These are phyloP conservation scores for Ophiostoma pallidulum DNA, from an alignment of 2,329 filamentous ascomycete species.

Conservation along the genomic window DNA sequence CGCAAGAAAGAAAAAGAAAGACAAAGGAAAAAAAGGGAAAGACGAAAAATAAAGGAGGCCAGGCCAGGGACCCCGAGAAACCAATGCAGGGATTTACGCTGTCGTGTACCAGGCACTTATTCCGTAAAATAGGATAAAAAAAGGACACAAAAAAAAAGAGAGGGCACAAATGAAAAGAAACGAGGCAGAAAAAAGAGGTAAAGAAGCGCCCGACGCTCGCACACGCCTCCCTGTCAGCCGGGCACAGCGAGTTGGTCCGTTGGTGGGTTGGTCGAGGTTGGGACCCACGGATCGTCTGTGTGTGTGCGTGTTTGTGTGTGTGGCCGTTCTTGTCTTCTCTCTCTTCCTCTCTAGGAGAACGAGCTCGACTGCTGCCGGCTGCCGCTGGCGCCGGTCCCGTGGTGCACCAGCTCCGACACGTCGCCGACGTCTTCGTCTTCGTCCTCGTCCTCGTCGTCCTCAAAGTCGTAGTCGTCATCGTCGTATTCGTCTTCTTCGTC, in stretches of 20 bases:
- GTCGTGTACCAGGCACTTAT: too few relatives aligned
- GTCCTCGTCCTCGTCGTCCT: slow-evolving; percentile 4
- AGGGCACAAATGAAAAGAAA: background rate
- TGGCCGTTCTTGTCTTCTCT: background rate
- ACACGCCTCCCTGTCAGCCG: too few relatives aligned
- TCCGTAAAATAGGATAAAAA: background rate
- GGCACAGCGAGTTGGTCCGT: too few relatives aligned
- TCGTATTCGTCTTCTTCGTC: slow-evolving; percentile 9
- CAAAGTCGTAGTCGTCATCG: slow-evolving; percentile 12
- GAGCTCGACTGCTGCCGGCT: slow-evolving; percentile 7
- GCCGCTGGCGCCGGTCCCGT: slow-evolving; percentile 16
- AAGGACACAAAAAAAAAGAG: background rate
- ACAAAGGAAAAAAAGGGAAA: background rate
- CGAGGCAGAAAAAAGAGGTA: background rate
- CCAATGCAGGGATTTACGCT: too few relatives aligned
- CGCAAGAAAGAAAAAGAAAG: background rate
- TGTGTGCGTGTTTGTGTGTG: background rate
- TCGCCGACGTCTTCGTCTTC: slow-evolving; percentile 13
- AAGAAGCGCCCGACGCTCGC: too few relatives aligned
- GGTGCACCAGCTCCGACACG: slow-evolving; percentile 16
- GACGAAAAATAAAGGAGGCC: background rate
- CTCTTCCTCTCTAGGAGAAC: background rate
- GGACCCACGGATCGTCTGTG: too few relatives aligned
- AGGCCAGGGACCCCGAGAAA: too few relatives aligned
- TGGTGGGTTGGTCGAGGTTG: too few relatives aligned